A percentile compares a stretch with the other conserved stretches of the same genome.
Conservation (phyloP, 768 basidiomycete species). For the Strobilomyces confusus region DNA sequence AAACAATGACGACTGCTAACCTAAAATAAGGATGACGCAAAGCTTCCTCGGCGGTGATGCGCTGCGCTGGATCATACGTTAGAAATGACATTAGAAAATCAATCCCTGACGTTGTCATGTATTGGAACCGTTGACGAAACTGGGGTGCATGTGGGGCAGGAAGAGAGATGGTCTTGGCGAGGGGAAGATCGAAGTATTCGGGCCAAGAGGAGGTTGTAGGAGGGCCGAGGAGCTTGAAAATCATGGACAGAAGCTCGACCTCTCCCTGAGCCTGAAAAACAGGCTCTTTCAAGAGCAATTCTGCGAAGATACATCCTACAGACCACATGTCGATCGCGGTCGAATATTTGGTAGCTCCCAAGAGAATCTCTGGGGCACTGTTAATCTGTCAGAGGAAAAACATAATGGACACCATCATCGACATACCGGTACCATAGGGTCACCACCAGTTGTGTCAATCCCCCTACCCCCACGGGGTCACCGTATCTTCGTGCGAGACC, state of each 20-base stretch:
- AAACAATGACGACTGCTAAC: constrained; percentile 36
- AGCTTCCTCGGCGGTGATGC: constrained; percentile 89
- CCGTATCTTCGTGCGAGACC: constrained; percentile 94
- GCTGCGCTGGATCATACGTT: constrained; percentile 82
- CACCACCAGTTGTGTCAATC: constrained; percentile 96
- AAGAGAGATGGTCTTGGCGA: constrained; percentile 73
- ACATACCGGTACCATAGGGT: constrained; percentile 97
- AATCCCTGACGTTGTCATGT: constrained; percentile 78
- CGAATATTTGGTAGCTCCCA: constrained; percentile 90
- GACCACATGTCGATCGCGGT: constrained; percentile 99
- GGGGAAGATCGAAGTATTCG: constrained; percentile 71
- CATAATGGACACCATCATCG: constrained; percentile 6
- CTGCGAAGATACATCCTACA: constrained; percentile 97
- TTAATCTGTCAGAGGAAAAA: constrained; percentile 8
- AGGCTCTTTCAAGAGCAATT: constrained; percentile 91
- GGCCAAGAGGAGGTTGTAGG: constrained; percentile 88
- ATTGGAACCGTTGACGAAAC: constrained; percentile 82
- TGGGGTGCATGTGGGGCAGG: constrained; percentile 72
- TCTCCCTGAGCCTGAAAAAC: constrained; percentile 98
- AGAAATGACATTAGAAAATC: constrained; percentile 80
- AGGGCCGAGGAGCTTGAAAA: constrained; percentile 93
- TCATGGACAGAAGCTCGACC: constrained; percentile 87
- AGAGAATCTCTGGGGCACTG: constrained; percentile 92
- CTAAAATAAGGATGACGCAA: constrained; percentile 88
- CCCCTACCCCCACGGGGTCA: constrained; percentile 93